These are phyloP conservation scores for Coccomyxa sp. DNA, from an alignment of 139 green algal genomes.

Conservation along the genomic window DNA sequence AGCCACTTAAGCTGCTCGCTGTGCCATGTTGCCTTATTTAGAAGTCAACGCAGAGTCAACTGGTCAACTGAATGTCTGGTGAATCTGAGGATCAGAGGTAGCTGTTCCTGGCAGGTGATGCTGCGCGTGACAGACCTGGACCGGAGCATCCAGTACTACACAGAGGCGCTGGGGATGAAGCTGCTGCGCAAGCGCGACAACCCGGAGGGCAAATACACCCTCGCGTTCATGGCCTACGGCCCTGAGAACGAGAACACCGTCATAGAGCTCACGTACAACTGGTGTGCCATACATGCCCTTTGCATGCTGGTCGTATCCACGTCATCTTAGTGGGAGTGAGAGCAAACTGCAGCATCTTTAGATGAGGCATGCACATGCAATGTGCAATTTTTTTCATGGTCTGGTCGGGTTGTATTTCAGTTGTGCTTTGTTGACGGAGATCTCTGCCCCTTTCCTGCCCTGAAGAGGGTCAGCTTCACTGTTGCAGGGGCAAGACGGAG, in stretches of 20 bases:
- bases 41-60: neutral
- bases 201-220: conserved; percentile 72
- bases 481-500: conserved; percentile 3
- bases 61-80: neutral
- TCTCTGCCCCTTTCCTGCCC: too few species aligned
- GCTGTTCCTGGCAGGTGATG: conserved; percentile 72
- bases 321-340: neutral
- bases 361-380: neutral
- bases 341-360: neutral
- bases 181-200: conserved; percentile 69
- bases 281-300: neutral
- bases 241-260: conserved; percentile 66
- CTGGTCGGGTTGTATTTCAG: neutral
- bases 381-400: too few species aligned
- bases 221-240: conserved; percentile 67
- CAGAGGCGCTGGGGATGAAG: conserved; percentile 69
- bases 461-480: neutral
- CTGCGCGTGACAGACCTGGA: conserved; percentile 83
- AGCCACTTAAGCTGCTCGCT: neutral
- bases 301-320: too few species aligned
- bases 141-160: conserved; percentile 79
- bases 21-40: neutral
- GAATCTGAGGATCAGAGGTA: neutral
- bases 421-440: neutral
- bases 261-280: conserved; percentile 94